phyloP scores from a whole-genome alignment of 805 yeast species.

The Suhomyces xylopsoci region DNA sequence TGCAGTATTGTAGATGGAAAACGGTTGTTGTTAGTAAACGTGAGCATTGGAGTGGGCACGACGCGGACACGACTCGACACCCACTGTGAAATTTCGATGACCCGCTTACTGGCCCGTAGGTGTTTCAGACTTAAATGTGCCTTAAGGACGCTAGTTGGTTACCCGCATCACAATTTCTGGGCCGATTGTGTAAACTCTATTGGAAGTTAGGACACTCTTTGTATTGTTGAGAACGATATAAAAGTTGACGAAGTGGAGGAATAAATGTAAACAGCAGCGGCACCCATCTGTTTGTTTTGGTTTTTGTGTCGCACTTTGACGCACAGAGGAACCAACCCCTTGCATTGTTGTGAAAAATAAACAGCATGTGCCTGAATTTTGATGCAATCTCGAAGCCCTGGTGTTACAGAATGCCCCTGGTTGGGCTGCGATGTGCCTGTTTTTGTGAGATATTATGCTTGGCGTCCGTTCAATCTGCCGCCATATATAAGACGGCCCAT shows the following conservation, averaged over 20 bases:
- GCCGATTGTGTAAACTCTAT: neutral
- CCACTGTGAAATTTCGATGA: no score
- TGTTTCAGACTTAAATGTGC: neutral
- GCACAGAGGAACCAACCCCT: neutral
- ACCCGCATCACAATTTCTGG: neutral
- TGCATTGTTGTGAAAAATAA: slow-evolving; percentile 3
- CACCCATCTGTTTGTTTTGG: neutral
- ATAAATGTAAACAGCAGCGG: neutral
- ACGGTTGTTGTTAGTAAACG: neutral
- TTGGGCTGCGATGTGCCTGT: neutral
- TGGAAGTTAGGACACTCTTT: neutral
- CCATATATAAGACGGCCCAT: neutral
- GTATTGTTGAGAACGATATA: neutral
- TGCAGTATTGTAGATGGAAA: neutral
- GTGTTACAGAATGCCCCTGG: neutral
- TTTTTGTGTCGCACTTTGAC: neutral
- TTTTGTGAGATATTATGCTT: neutral
- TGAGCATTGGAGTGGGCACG: neutral
- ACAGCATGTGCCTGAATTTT: slow-evolving; percentile 4
- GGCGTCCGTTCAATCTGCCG: neutral
- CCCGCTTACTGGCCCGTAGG: neutral
- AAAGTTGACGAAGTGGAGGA: neutral
- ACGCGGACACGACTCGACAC: neutral
- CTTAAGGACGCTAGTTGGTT: neutral
- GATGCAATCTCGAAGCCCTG: slow-evolving; percentile 1